A percentile compares a stretch with the other conserved stretches of the same genome.
phyloP scores from a whole-genome alignment of 371 early-diverging fungal genomes.

The Zopfochytrium polystomum region DNA sequence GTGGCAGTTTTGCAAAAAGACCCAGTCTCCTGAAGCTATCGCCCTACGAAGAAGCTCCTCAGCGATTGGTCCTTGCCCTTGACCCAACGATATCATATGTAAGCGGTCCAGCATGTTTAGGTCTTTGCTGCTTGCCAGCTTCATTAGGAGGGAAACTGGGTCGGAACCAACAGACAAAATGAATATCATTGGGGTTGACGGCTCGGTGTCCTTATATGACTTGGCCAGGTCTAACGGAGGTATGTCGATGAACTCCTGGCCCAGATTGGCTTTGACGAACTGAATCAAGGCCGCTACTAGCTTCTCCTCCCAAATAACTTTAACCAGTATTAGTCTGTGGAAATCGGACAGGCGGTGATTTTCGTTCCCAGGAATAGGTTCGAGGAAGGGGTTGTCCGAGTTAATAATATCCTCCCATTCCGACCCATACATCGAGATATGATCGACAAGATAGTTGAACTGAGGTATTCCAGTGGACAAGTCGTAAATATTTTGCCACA shows the following conservation, averaged over 20 bases:
- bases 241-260: slow-evolving; percentile 43
- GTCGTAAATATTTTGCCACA: slow-evolving; percentile 45
- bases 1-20: slow-evolving; percentile 51
- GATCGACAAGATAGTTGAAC: slow-evolving; percentile 37
- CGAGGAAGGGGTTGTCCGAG: slow-evolving; percentile 36
- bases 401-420: slow-evolving; percentile 47
- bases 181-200: slow-evolving; percentile 41
- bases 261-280: slow-evolving; percentile 42
- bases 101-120: slow-evolving; percentile 41
- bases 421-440: slow-evolving; percentile 31
- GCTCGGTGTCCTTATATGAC: slow-evolving; percentile 43
- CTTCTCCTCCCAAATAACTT: slow-evolving; percentile 48
- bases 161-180: slow-evolving; percentile 50
- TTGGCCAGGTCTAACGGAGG: slow-evolving; percentile 45
- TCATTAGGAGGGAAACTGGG: slow-evolving; percentile 42
- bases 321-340: slow-evolving; percentile 43
- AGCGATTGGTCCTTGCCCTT: slow-evolving; percentile 52
- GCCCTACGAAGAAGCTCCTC: slow-evolving; percentile 46
- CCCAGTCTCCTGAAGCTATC: slow-evolving; percentile 48
- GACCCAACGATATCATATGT: slow-evolving; percentile 48
- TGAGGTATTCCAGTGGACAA: slow-evolving; percentile 31
- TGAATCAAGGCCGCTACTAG: slow-evolving; percentile 34
- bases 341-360: slow-evolving; percentile 30
- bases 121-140: slow-evolving; percentile 42
- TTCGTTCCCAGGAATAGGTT: slow-evolving; percentile 34